Conservation (phyloP, 2,329 filamentous ascomycete species). For the Taxawa tesnikishii region DNA sequence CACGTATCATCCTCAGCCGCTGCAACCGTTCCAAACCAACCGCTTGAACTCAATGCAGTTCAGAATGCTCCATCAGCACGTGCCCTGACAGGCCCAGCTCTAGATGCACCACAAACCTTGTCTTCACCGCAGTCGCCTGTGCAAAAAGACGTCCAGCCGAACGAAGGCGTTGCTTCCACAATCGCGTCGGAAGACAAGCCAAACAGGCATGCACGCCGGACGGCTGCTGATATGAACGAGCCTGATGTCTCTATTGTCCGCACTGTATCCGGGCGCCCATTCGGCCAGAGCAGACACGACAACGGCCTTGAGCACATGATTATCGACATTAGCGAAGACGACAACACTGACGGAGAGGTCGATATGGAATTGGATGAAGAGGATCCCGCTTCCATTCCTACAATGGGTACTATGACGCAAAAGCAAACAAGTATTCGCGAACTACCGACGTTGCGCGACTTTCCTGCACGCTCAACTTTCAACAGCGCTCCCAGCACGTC, state of each 20-base stretch:
- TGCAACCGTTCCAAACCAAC: no score
- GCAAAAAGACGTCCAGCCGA: no score
- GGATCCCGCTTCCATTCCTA: no score
- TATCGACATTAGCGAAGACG: constrained; percentile 60
- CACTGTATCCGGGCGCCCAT: constrained; percentile 44
- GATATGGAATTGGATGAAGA: constrained; percentile 2
- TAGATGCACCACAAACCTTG: no score
- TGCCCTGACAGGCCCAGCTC: no score
- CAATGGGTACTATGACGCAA: neutral
- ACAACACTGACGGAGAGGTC: constrained; percentile 15
- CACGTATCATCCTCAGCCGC: no score
- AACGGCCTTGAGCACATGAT: constrained; percentile 52
- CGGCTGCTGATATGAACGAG: constrained; percentile 4
- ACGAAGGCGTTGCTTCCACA: constrained; percentile 59
- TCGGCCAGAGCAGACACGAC: constrained; percentile 40
- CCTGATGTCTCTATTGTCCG: constrained; percentile 5
- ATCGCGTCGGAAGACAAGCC: neutral
- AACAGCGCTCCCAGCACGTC: constrained; percentile 6
- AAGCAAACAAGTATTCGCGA: constrained; percentile 9
- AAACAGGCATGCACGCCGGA: neutral
- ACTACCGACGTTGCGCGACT: constrained; percentile 12
- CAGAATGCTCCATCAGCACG: no score
- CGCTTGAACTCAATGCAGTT: no score
- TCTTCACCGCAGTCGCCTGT: no score
- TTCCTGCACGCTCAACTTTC: constrained; percentile 18